A percentile compares a stretch with the other conserved stretches of the same genome.
Conservation (phyloP, 106 monocot genomes). For the Dioscorea alata region DNA sequence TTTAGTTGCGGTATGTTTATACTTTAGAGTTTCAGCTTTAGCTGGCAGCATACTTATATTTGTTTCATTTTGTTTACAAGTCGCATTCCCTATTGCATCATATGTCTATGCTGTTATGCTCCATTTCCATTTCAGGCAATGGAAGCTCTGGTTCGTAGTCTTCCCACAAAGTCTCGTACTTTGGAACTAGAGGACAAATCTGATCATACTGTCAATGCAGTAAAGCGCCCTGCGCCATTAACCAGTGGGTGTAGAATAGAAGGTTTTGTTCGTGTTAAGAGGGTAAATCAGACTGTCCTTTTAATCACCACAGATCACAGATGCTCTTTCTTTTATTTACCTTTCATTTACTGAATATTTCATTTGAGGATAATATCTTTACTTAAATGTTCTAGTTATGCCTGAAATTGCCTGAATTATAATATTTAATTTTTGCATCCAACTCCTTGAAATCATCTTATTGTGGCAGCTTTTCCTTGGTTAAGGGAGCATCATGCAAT, state of each 20-base stretch:
- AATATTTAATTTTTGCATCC: no score
- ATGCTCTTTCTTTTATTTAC: no score
- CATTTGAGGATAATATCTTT: no score
- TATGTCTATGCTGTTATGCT: background rate
- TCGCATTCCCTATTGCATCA: background rate
- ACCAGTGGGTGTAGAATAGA: constrained; percentile 93
- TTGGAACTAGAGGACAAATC: constrained; percentile 75
- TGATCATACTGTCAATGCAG: constrained; percentile 28
- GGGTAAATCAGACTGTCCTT: constrained; percentile 30
- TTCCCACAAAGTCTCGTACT: constrained; percentile 46
- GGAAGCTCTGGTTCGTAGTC: constrained; percentile 67
- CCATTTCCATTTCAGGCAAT: constrained; percentile 53
- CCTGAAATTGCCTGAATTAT: no score
- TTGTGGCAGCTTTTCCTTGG: no score
- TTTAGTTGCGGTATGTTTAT: constrained; percentile 74
- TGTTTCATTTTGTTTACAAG: no score
- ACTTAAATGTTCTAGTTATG: no score
- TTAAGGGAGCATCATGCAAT: no score
- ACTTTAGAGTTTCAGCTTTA: background rate
- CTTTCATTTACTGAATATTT: no score
- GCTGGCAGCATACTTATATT: background rate
- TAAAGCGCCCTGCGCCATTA: constrained; percentile 80
- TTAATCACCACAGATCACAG: no score
- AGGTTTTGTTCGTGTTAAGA: constrained; percentile 97
- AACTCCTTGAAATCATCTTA: no score